phyloP scores from a whole-genome alignment of 83 land plant genomes.

The Thuja plicata region DNA sequence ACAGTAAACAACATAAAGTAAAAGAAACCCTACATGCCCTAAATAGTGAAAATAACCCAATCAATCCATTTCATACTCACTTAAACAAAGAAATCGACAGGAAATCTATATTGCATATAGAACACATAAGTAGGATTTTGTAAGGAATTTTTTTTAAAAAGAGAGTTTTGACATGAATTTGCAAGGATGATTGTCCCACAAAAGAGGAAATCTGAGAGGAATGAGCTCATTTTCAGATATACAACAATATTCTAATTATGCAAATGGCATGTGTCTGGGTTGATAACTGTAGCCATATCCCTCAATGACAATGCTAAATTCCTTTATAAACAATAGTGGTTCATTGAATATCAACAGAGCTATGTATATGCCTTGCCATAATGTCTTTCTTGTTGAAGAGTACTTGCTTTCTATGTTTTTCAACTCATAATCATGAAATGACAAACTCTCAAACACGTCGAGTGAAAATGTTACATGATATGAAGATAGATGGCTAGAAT shows the following conservation, averaged over 20 bases:
- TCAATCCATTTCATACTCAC: neutral
- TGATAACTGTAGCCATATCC: neutral
- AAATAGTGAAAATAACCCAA: neutral
- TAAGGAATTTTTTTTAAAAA: neutral
- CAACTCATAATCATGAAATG: neutral
- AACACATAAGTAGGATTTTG: neutral
- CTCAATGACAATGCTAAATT: neutral
- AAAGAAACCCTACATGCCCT: neutral
- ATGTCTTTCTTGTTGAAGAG: neutral
- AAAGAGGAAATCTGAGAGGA: neutral
- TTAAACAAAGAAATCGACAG: neutral
- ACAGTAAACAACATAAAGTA: neutral
- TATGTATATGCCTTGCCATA: neutral
- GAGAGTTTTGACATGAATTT: neutral
- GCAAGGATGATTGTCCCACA: neutral
- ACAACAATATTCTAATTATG: neutral
- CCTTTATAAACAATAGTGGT: neutral
- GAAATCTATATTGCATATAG: too few species aligned
- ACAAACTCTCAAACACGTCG: neutral
- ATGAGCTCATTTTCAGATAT: neutral
- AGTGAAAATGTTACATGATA: neutral
- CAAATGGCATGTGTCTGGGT: neutral
- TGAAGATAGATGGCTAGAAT: neutral
- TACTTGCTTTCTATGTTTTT: neutral
- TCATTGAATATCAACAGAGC: neutral